Percentiles rank a stretch among this genome's conserved stretches.
Conservation (phyloP, 768 basidiomycete species). For the Calocybe indica region DNA sequence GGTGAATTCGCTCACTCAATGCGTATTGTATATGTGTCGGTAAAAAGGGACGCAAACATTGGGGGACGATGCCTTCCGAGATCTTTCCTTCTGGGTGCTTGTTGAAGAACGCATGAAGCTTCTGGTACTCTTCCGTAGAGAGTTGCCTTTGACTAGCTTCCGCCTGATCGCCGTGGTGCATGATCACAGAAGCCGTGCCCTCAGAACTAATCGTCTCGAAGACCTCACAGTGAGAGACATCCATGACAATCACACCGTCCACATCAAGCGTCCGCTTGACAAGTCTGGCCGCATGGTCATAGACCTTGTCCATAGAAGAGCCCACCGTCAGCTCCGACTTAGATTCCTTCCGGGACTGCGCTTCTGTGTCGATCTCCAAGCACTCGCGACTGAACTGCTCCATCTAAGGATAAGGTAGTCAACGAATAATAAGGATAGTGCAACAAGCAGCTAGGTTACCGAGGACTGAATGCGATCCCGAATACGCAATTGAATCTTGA, state of each 20-base stretch:
- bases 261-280: conserved; percentile 89
- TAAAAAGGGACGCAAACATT: conserved; percentile 77
- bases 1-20: conserved; percentile 51
- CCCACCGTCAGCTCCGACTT: conserved; percentile 29
- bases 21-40: conserved; percentile 83
- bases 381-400: conserved; percentile 94
- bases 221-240: conserved; percentile 87
- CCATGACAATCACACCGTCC: conserved; percentile 88
- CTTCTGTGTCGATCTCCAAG: conserved; percentile 77
- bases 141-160: conserved; percentile 49
- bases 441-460: conserved; percentile 30
- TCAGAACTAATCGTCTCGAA: conserved; percentile 63
- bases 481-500: conserved; percentile 81
- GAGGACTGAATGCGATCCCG: conserved; percentile 90
- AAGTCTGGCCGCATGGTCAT: conserved; percentile 84
- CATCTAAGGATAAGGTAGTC: conserved; percentile 47
- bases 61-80: conserved; percentile 80
- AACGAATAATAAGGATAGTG: background rate
- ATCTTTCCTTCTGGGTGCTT: conserved; percentile 83
- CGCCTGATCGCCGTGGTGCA: conserved; percentile 63
- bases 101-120: conserved; percentile 71
- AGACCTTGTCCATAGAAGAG: conserved; percentile 79
- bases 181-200: conserved; percentile 58
- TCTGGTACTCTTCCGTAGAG: conserved; percentile 64
- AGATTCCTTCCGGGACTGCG: conserved; percentile 30